phyloP scores from a whole-genome alignment of 2,329 filamentous ascomycete genomes.

The Diplodia sapinea region DNA sequence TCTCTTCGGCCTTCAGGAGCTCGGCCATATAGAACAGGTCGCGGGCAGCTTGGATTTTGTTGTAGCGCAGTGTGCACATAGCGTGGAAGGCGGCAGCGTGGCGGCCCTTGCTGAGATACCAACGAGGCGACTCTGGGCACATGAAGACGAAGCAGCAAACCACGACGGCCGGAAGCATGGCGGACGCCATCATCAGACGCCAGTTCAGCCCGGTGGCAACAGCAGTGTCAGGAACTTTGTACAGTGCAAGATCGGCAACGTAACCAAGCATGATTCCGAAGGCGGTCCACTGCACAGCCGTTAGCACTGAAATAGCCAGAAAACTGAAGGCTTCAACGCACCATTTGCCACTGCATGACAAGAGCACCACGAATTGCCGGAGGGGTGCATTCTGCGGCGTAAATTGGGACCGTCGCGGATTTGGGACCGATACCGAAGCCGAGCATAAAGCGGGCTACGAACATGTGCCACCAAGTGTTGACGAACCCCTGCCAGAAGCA shows the following conservation, averaged over 20 bases:
- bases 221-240: conserved; percentile 36
- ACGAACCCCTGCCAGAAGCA: conserved; percentile 69
- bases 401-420: conserved; percentile 75
- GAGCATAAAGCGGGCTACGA: conserved; percentile 73
- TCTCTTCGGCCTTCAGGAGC: conserved; percentile 44
- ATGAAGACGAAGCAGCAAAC: conserved; percentile 40
- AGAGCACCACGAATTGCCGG: conserved; percentile 73
- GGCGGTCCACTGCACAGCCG: conserved; percentile 20
- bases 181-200: conserved; percentile 41
- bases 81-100: conserved; percentile 37
- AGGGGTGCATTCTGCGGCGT: conserved; percentile 75
- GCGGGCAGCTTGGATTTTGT: conserved; percentile 59
- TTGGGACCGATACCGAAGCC: conserved; percentile 81
- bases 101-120: conserved; percentile 39
- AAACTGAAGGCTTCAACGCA: not conserved
- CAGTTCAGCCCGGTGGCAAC: conserved; percentile 39
- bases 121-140: conserved; percentile 39
- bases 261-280: conserved; percentile 50
- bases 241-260: conserved; percentile 38
- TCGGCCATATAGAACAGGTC: conserved; percentile 58
- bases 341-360: conserved; percentile 81
- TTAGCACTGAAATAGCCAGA: not conserved
- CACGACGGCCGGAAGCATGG: conserved; percentile 39
- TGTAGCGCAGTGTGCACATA: conserved; percentile 61
- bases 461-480: conserved; percentile 73